Conservation (phyloP, 108 stramenopile genomes). For the Fistulifera solaris region DNA sequence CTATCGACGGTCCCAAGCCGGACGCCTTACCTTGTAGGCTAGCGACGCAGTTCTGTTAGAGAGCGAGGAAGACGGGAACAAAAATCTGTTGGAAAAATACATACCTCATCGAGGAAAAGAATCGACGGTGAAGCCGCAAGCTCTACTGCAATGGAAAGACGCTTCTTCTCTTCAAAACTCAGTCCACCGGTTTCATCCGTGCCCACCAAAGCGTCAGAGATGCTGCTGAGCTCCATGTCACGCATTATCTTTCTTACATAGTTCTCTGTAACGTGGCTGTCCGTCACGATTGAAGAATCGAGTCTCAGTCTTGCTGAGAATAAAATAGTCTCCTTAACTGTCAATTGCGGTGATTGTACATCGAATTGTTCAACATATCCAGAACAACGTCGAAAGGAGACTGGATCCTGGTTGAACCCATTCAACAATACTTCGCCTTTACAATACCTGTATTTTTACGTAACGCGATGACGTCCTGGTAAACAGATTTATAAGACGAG, state of each 20-base stretch:
- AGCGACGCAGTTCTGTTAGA: background rate
- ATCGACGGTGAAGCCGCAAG: constrained; percentile 46
- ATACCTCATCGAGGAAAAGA: constrained; percentile 68
- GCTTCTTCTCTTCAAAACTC: constrained; percentile 65
- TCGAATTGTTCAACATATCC: constrained; percentile 93
- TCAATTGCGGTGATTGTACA: constrained; percentile 71
- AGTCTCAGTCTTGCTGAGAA: constrained; percentile 84
- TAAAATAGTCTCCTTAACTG: constrained; percentile 76
- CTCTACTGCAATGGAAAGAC: constrained; percentile 68
- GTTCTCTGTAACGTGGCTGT: constrained; percentile 32
- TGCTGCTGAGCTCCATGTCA: constrained; percentile 63
- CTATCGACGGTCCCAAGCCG: background rate
- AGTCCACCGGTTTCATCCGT: constrained; percentile 52
- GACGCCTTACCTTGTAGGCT: background rate
- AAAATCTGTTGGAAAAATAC: background rate
- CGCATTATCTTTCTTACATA: constrained; percentile 73
- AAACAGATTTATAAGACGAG: background rate
- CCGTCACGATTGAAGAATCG: constrained; percentile 28
- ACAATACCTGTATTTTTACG: constrained; percentile 48
- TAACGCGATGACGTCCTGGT: constrained; percentile 60
- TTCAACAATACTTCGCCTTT: constrained; percentile 56
- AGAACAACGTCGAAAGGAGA: constrained; percentile 47
- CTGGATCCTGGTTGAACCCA: constrained; percentile 49
- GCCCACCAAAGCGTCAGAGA: constrained; percentile 60
- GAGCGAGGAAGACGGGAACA: background rate